Evolutionary conservation across 2,329 filamentous ascomycete genomes (phyloP).

Genomic region (Aspergillus luchuensis): DNA sequence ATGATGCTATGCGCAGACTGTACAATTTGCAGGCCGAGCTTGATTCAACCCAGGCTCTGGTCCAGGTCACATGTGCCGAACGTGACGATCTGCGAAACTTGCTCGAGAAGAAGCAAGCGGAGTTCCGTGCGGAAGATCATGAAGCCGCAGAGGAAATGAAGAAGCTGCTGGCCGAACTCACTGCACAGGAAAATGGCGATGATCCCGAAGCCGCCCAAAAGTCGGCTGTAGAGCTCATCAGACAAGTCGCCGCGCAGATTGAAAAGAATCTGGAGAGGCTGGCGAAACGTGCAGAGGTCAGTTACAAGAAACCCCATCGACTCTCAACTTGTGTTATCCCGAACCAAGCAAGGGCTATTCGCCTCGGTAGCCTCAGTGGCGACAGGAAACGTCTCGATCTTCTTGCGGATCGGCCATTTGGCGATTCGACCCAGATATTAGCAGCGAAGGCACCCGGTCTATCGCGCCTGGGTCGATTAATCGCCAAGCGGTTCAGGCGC

Average conservation of each 20-base stretch:
- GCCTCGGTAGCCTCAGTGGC: background rate
- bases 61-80: constrained; percentile 42
- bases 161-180: constrained; percentile 42
- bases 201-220: constrained; percentile 36
- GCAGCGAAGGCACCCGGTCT: background rate
- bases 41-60: constrained; percentile 40
- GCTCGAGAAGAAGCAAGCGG: constrained; percentile 42
- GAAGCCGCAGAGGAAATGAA: constrained; percentile 46
- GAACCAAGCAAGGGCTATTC: background rate
- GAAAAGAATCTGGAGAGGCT: constrained; percentile 55
- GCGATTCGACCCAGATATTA: background rate
- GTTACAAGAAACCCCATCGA: constrained; percentile 18
- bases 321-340: background rate
- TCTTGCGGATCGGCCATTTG: background rate
- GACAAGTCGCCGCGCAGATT: constrained; percentile 54
- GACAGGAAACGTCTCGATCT: constrained; percentile 5
- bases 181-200: constrained; percentile 37
- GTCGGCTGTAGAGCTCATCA: constrained; percentile 42
- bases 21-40: constrained; percentile 44
- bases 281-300: constrained; percentile 47
- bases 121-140: constrained; percentile 44
- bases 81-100: constrained; percentile 43
- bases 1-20: constrained; percentile 35
- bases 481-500: background rate
- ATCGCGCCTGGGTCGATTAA: constrained; percentile 1